A percentile compares a stretch with the other conserved stretches of the same genome.
Evolutionary conservation across 2,329 filamentous ascomycete species (phyloP).

Genomic region (Pyrenochaeta sp.): DNA sequence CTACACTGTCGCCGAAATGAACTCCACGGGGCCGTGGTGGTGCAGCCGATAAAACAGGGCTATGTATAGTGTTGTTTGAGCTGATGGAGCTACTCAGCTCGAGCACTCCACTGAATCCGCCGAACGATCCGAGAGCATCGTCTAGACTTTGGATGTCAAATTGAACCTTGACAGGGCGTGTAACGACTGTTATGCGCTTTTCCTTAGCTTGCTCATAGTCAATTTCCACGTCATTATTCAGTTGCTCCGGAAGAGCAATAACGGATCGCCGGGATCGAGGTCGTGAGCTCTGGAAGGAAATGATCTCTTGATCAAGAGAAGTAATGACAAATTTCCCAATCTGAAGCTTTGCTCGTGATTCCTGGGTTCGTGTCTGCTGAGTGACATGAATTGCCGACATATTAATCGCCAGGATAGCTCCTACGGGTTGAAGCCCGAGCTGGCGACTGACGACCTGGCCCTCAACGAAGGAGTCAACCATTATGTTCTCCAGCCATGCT

Average conservation of each 20-base stretch:
- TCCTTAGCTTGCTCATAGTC: slow-evolving; percentile 41
- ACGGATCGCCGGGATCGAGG: slow-evolving; percentile 34
- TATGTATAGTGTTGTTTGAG: slow-evolving; percentile 67
- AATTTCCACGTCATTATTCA: slow-evolving; percentile 41
- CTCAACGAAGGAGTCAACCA: slow-evolving; percentile 30
- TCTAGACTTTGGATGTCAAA: slow-evolving; percentile 83
- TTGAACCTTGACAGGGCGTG: slow-evolving; percentile 76
- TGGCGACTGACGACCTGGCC: slow-evolving; percentile 3
- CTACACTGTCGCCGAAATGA: slow-evolving; percentile 62
- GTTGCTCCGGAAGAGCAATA: slow-evolving; percentile 28
- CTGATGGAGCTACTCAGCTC: slow-evolving; percentile 87
- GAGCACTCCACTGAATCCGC: slow-evolving; percentile 88
- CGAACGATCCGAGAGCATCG: slow-evolving; percentile 86
- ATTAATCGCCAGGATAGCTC: slow-evolving; percentile 37
- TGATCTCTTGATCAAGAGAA: slow-evolving; percentile 57
- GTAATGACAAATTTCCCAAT: slow-evolving; percentile 57
- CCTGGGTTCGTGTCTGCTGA: slow-evolving; percentile 22
- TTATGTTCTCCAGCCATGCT: slow-evolving; percentile 41
- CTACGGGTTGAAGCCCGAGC: slow-evolving; percentile 34
- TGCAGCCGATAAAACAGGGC: slow-evolving; percentile 39
- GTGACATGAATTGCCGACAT: slow-evolving; percentile 33
- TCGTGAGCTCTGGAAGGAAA: slow-evolving; percentile 56
- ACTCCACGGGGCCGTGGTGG: slow-evolving; percentile 56
- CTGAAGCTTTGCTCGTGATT: slow-evolving; percentile 31
- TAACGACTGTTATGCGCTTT: slow-evolving; percentile 67